Evolutionary conservation across 768 basidiomycete genomes (phyloP), one percentile per base, ranked within the genome.

Genomic region (Xerocomellus amylosporus): DNA sequence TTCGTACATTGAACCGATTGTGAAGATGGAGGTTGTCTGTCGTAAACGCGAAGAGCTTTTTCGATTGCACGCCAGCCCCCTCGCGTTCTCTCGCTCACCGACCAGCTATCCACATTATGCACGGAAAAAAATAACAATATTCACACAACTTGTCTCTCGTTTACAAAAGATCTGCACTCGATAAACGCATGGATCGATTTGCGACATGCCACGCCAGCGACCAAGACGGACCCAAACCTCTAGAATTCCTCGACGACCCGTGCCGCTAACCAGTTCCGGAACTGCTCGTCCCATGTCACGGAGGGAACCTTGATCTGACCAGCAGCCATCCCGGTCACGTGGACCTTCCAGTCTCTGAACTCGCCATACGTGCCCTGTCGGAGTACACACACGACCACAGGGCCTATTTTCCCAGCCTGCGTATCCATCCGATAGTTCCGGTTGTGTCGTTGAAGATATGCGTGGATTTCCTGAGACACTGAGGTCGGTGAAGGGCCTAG

Each of bases 241-340:
- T 60, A 47, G 46, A 61, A 57, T 30, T 65, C 66, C 15, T 51
- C 28, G 0, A 58, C 41, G 6, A 63, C 64, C 5, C 56, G 54
- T 26, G 40, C 58, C 5, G 43, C 49, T 36, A 65, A 45, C 61
- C 66, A 67, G 8, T 54, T 31, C 44, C 48, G 47, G 26, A 37
- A 28, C 17, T 28, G 55, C 12, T 60, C 58, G 33, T 61, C 54
- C 57, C 49, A 60, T 2, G 55, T 45, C 28, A 68, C 58, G 20
- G 41, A 15, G 0, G 61, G 66, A 7, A 65, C 57, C 47, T 68
- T 68, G 41, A 60, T 48, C 33, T 68, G 62, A 1, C 59, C 61
- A 9, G 62, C 51, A 24, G 51, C 58, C 43, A 51, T 44, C 22
- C 62, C 58, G 13, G 58, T 61, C 40, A 22, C 45, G 0, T 48